Base-by-base conservation (phyloP, 2,329 filamentous ascomycete genomes). In the Nemania diffusa region DNA sequence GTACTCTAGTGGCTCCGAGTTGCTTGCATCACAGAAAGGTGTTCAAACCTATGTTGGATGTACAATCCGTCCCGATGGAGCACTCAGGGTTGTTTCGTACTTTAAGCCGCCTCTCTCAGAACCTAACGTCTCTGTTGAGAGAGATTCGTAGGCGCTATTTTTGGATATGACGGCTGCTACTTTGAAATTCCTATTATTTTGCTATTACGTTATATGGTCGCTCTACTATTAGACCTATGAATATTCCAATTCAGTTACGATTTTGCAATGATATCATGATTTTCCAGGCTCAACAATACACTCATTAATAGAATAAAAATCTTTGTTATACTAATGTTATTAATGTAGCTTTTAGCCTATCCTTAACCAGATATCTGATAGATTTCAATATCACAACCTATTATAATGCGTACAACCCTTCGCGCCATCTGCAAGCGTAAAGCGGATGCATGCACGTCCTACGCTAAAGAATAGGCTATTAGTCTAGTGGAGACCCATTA, bases 31-130 rank as follows among this genome's bases (percentile, higher is more conserved):
- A 37, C 2, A 24, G 13, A 3, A 22, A 2, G 64, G 64, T 0
- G 24, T 42, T 7, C 67, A 69, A 1, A 69, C 67, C 2, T 69
- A 69, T 46, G n/a, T 69, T 15, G 64, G 67, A 6, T 69, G 67
- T 34, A 11, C 64, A 17, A 57, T 67, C 7, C 56, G 52, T 7
- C 59, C 50, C 2, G 26, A 64, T 22, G 67, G 67, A 9, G 9
- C 37, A 2, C 60, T 69, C 4, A 57, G 67, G 20, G 11, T 69
- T 34, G 67, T 69, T 7, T 69, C 64, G 0, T 69, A 69, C 32
- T 65, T 68, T 13, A 68, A 68, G 55, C 52, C 62, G 11, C 57
- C 57, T 40, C 20, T 67, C n/a, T 52, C 44, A 37, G 22, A 22
- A 26, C 15, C n/a, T 26, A 3, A 7, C 37, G 11, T 9, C 15